phyloP scores from a whole-genome alignment of 2,329 filamentous ascomycete species.

The Fusarium udum region DNA sequence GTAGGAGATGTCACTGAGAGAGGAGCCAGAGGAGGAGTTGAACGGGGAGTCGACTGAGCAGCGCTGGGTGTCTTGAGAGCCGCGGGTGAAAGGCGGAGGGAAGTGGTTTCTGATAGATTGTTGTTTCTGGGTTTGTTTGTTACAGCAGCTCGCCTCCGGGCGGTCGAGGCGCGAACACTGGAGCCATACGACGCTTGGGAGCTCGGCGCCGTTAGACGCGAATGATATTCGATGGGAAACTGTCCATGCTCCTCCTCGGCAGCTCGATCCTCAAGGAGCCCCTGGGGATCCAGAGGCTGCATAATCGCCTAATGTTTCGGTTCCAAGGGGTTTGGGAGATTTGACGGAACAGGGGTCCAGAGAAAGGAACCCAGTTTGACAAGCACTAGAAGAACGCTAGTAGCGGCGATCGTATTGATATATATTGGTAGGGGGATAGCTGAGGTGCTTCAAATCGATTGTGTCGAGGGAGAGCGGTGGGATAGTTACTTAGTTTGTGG shows the following conservation, averaged over 20 bases:
- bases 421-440: slow-evolving; percentile 3
- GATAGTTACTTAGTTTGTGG: not conserved
- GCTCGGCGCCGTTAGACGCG: slow-evolving; percentile 32
- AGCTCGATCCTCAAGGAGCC: slow-evolving; percentile 32
- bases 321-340: slow-evolving; percentile 38
- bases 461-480: not conserved
- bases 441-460: not conserved
- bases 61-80: slow-evolving; percentile 26
- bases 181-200: slow-evolving; percentile 33
- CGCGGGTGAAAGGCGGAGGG: slow-evolving; percentile 28
- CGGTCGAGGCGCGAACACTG: slow-evolving; percentile 33
- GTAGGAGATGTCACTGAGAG: slow-evolving; percentile 25
- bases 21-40: slow-evolving; percentile 15
- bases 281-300: slow-evolving; percentile 42
- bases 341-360: slow-evolving; percentile 36
- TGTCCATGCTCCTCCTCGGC: slow-evolving; percentile 26
- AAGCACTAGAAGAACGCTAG: slow-evolving; percentile 27
- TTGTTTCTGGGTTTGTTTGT: slow-evolving; percentile 32
- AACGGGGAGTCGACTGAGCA: slow-evolving; percentile 19
- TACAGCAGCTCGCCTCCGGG: slow-evolving; percentile 26
- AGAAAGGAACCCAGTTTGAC: slow-evolving; percentile 29
- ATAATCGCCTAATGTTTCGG: slow-evolving; percentile 45
- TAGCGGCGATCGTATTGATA: slow-evolving; percentile 14
- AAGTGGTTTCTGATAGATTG: slow-evolving; percentile 33
- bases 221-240: slow-evolving; percentile 37